Evolutionary conservation across 1,284 basidiomycete species (phyloP).

Genomic region (Porogramme epimiltina): DNA sequence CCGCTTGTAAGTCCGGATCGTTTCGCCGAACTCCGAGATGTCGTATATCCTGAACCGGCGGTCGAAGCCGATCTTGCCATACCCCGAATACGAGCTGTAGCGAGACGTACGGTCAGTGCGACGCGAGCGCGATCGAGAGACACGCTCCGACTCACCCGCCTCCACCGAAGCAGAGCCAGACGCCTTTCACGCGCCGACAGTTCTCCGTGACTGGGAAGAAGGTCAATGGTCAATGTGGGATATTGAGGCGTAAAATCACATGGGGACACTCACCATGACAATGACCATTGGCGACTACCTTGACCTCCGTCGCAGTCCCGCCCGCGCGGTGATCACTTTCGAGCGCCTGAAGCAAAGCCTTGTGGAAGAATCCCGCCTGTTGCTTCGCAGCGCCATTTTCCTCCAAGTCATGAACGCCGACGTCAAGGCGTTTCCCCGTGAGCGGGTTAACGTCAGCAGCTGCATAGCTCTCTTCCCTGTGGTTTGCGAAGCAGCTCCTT

Average conservation of each 20-base stretch:
- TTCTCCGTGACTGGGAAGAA: slow-evolving; percentile 74
- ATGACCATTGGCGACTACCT: slow-evolving; percentile 86
- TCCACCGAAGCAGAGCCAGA: slow-evolving; percentile 96
- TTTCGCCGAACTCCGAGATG: slow-evolving; percentile 87
- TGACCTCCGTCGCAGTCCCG: slow-evolving; percentile 66
- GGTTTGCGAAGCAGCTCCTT: background rate
- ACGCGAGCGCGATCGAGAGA: slow-evolving; percentile 28
- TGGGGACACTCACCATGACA: slow-evolving; percentile 63
- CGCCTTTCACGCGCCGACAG: slow-evolving; percentile 79
- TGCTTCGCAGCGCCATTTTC: slow-evolving; percentile 64
- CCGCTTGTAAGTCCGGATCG: slow-evolving; percentile 87
- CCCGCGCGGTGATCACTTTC: slow-evolving; percentile 62
- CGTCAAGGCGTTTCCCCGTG: slow-evolving; percentile 62
- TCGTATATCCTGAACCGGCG: slow-evolving; percentile 88
- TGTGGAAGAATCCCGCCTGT: slow-evolving; percentile 81
- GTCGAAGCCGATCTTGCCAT: slow-evolving; percentile 83
- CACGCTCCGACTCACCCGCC: slow-evolving; percentile 61
- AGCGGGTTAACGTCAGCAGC: slow-evolving; percentile 58
- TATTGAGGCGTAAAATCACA: background rate
- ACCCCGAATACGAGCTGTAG: slow-evolving; percentile 79
- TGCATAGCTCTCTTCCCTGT: slow-evolving; percentile 56
- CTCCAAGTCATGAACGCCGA: slow-evolving; percentile 67
- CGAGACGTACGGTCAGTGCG: background rate
- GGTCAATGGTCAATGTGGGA: slow-evolving; percentile 12
- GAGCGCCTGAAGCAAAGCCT: slow-evolving; percentile 68